Base-by-base conservation (phyloP, 208 protist species). In the Trypanosoma grayi region DNA sequence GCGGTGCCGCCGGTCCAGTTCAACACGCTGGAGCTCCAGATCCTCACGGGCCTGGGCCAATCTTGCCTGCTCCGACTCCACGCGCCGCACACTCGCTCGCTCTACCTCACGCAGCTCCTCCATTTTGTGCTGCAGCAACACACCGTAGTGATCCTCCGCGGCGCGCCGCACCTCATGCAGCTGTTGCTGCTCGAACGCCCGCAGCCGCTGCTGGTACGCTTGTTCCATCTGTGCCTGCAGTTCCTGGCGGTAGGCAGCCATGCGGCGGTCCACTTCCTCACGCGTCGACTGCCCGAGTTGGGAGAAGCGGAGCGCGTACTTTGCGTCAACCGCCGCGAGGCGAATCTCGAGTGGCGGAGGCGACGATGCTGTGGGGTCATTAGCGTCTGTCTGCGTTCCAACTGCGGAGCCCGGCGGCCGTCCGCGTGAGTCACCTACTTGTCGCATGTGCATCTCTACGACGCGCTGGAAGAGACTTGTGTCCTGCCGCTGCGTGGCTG, bases 241-340 rank as follows among this genome's bases (percentile, higher is more conserved):
- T 36, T 94, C 85, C n/a, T 57, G 59, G 47, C 82, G 79, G 71
- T 92, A 85, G 65, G 79, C 73, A 46, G 70, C 53, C 67, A 94
- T 68, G 18, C 79, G 79, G n/a, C 80, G 81, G 25, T 94, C 88
- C 37, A 94, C 73, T 50, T 91, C 81, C 31, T 72, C 63, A 25
- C 81, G 76, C 22, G 77, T 78, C 50, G 85, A 87, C 47, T 79
- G 76, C 25, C 63, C 37, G 31, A 87, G 62, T 62, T 83, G 85
- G 0, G 88, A 56, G 61, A 90, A 92, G 30, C 76, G 76, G 8
- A 94, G 73, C 2, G 88, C 82, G 60, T 94, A 90, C 68, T 92
- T 87, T 20, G 85, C 88, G 41, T 94, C 88, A 9, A 94, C 85
- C 1, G 88, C 88, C 11, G 88, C 88, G 33, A 94, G 80, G 0